Evolutionary conservation across 495 filamentous ascomycete species (phyloP).

Genomic region (Aspergillus affinis): DNA sequence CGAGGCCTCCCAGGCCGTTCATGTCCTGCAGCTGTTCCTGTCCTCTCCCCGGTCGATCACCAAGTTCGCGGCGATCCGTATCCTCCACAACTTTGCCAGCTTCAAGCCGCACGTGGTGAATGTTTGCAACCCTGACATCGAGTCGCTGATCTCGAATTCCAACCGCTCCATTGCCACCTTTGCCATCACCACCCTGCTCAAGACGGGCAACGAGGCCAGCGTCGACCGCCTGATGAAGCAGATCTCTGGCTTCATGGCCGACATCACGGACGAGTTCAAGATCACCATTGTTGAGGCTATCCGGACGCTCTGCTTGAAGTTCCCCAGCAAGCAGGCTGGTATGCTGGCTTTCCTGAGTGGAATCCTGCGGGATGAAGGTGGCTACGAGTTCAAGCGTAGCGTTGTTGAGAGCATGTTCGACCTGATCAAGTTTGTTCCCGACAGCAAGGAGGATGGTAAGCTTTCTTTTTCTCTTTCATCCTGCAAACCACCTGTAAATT

Average conservation of each 20-base stretch:
- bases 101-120: constrained; percentile 93
- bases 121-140: constrained; percentile 94
- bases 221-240: constrained; percentile 99
- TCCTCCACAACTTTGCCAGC: constrained; percentile 91
- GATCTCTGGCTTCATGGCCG: constrained; percentile 94
- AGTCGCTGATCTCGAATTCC: constrained; percentile 89
- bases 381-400: constrained; percentile 96
- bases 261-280: constrained; percentile 99
- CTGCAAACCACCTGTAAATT: not conserved
- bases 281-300: constrained; percentile 99
- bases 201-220: constrained; percentile 95
- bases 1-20: constrained; percentile 89
- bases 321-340: constrained; percentile 95
- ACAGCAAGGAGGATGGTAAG: constrained; percentile 88
- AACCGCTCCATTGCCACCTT: constrained; percentile 98
- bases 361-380: constrained; percentile 92
- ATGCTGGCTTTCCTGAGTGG: constrained; percentile 97
- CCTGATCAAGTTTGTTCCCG: constrained; percentile 97
- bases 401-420: constrained; percentile 99
- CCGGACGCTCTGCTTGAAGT: constrained; percentile 93
- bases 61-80: constrained; percentile 96
- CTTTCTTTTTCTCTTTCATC: not conserved
- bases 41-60: constrained; percentile 95
- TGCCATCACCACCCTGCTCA: constrained; percentile 95
- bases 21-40: constrained; percentile 93